Base-by-base conservation (phyloP, 805 yeast genomes). In the Pichia nanzhaoensis region DNA sequence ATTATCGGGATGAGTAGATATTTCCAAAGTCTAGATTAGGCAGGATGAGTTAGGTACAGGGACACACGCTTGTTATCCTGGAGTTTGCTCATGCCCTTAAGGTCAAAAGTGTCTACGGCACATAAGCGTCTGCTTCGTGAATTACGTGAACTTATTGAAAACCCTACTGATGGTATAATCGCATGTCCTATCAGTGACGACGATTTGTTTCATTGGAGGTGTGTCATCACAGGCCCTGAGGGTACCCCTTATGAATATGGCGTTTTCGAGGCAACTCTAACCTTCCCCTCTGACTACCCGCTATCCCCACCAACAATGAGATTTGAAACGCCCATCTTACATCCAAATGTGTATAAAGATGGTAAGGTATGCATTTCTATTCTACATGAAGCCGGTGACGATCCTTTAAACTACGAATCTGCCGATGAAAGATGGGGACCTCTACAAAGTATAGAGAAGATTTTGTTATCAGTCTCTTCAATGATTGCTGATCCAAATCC, bases 401-500 rank as follows among this genome's bases (percentile, higher is more conserved):
- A 93, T 64, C 98, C 99, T 18, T 78, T 89, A 62, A 89, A 84
- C 74, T 93, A 93, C 66, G 99, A 93, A 64, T 67, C 86, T 27
- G 95, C 98, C 0, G 95, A 90, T 55, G 99, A 93, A 66, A 71
- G 99, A 53, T 93, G 99, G 99, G 85, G 95, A 6, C 99, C 99
- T 0, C 90, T 93, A 27, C 99, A 93, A 63, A 85, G 95, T 60
- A 90, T 93, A n/a, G 99, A 93, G 66, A 93, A 93, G 74, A 93
- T 93, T 49, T 69, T 93, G 50, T 67, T 93, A 48, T 84, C 95
- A 63, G 98, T 93, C 19, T 79, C 90, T 74, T 85, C 95, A 57
- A 90, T 93, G 97, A 72, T 93, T 49, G 95, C 97, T 21, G 96
- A 93, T 64, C 98, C 99, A 3, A 93, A 93, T 59, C 83, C 86